Conservation (phyloP, 495 filamentous ascomycete genomes). For the Tuber calosporum region DNA sequence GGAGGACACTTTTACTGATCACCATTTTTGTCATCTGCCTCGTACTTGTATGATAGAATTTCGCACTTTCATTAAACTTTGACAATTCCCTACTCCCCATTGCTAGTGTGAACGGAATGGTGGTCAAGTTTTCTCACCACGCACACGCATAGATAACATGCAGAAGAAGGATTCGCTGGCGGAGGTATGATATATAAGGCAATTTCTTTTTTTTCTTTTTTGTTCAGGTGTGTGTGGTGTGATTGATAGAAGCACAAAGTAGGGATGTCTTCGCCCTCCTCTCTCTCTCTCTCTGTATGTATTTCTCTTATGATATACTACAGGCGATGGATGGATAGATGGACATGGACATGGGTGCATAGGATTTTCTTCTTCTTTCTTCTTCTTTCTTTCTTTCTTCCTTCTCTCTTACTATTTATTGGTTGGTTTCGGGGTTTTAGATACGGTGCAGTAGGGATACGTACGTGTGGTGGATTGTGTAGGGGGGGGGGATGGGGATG, state of each 20-base stretch:
- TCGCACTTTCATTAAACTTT: not conserved
- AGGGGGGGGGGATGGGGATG: not conserved
- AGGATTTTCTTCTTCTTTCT: not conserved
- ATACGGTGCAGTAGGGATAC: not conserved
- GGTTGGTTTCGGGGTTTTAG: not conserved
- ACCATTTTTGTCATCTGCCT: too few species aligned
- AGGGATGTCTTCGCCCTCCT: not conserved
- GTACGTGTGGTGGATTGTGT: not conserved
- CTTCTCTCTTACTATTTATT: not conserved
- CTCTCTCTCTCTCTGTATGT: not conserved
- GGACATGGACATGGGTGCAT: not conserved
- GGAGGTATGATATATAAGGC: too few species aligned
- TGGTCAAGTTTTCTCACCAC: not conserved
- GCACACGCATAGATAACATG: not conserved
- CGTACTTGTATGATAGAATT: too few species aligned
- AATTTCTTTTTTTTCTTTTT: not conserved
- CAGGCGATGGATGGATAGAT: conserved; percentile 1
- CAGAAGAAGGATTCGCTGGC: not conserved
- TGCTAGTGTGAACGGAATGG: too few species aligned
- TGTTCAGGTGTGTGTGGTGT: not conserved
- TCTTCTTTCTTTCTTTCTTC: not conserved
- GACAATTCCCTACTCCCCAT: not conserved
- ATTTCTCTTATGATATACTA: not conserved
- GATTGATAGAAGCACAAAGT: not conserved
- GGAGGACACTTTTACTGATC: too few species aligned